A percentile compares a stretch with the other conserved stretches of the same genome.
phyloP scores from a whole-genome alignment of 2,329 filamentous ascomycete genomes.

The Cladobotryum protrusum region DNA sequence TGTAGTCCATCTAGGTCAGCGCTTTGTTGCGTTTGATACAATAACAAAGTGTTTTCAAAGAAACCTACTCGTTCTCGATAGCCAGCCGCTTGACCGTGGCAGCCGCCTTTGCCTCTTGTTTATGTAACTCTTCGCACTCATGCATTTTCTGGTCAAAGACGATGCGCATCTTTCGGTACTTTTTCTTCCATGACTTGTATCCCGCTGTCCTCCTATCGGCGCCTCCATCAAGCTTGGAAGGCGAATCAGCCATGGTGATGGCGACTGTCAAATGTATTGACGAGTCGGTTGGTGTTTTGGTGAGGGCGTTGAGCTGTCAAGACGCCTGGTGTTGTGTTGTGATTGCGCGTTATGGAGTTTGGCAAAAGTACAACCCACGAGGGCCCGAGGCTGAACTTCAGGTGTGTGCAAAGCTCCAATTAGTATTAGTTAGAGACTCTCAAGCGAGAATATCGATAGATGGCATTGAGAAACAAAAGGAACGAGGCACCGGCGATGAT shows the following conservation, averaged over 20 bases:
- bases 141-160: conserved; percentile 72
- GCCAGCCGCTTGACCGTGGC: conserved; percentile 77
- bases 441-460: too few species aligned
- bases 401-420: too few species aligned
- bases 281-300: conserved; percentile 5
- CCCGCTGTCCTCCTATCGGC: conserved; percentile 37
- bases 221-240: conserved; percentile 41
- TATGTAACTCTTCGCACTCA: conserved; percentile 75
- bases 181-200: conserved; percentile 78
- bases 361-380: too few species aligned
- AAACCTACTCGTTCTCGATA: conserved; percentile 81
- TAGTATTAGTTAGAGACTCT: too few species aligned
- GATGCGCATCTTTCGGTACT: conserved; percentile 87
- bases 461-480: too few species aligned
- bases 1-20: conserved; percentile 32
- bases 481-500: neutral
- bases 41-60: neutral
- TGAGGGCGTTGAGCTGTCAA: conserved; percentile 1
- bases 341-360: too few species aligned
- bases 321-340: too few species aligned
- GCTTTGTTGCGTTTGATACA: neutral
- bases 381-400: too few species aligned
- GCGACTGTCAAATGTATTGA: neutral
- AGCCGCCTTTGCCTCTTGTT: conserved; percentile 72
- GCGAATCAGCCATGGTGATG: conserved; percentile 26